These are phyloP conservation scores for Orbilia javanica DNA, from an alignment of 2,329 filamentous ascomycete species.

Conservation along the genomic window DNA sequence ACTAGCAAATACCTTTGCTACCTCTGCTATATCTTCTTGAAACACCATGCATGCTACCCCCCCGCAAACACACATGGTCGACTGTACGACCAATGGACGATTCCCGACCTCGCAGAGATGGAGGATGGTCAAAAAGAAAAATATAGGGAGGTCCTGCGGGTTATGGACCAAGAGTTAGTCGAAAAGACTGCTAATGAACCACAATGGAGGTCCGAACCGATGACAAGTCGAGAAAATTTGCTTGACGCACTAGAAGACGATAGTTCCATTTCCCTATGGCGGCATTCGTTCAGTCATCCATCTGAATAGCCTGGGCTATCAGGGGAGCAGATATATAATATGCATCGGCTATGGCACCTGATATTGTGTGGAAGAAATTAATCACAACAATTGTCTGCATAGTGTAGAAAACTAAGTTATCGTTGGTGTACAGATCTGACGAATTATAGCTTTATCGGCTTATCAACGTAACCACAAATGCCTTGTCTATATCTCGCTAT, in stretches of 20 bases:
- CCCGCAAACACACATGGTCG: slow-evolving; percentile 39
- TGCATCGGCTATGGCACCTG: too few species aligned
- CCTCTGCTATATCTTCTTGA: slow-evolving; percentile 69
- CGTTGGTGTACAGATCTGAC: too few species aligned
- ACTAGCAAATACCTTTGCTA: slow-evolving; percentile 70
- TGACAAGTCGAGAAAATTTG: slow-evolving; percentile 43
- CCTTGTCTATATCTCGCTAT: too few species aligned
- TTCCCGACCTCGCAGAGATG: slow-evolving; percentile 24
- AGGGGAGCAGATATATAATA: too few species aligned
- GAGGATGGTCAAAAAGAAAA: not conserved
- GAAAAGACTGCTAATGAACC: not conserved
- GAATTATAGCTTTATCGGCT: too few species aligned
- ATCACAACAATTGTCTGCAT: too few species aligned
- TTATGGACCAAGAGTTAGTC: slow-evolving; percentile 21
- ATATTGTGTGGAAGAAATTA: too few species aligned
- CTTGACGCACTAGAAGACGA: not conserved
- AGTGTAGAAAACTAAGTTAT: too few species aligned
- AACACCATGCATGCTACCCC: slow-evolving; percentile 63
- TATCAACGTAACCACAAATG: too few species aligned
- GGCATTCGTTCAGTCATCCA: too few species aligned
- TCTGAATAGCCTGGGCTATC: too few species aligned
- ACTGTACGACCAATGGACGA: slow-evolving; percentile 45
- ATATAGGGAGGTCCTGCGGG: slow-evolving; percentile 11
- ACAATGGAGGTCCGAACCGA: slow-evolving; percentile 31
- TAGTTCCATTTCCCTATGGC: not conserved